phyloP scores from a whole-genome alignment of 805 yeast genomes.

The Nakazawaea peltata region DNA sequence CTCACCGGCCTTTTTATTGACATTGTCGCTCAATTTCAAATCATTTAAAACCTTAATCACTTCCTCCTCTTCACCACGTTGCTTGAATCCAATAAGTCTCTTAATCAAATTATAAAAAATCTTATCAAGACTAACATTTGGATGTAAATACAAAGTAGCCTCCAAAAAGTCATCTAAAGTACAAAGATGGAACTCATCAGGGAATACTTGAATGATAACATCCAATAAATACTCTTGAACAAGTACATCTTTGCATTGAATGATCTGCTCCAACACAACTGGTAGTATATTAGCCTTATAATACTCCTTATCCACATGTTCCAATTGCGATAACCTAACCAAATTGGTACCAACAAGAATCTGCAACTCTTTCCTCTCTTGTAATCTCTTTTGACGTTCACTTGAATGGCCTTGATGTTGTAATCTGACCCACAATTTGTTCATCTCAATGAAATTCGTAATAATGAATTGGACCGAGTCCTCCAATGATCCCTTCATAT shows the following conservation, averaged over 20 bases:
- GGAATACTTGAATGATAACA: constrained; percentile 89
- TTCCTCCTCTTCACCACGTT: constrained; percentile 22
- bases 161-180: constrained; percentile 63
- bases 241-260: constrained; percentile 84
- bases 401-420: constrained; percentile 93
- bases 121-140: constrained; percentile 59
- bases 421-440: constrained; percentile 92
- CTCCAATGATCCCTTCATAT: constrained; percentile 31
- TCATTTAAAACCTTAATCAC: constrained; percentile 11
- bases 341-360: constrained; percentile 89
- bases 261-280: constrained; percentile 75
- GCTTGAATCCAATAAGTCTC: constrained; percentile 51
- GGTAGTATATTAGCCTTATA: constrained; percentile 59
- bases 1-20: neutral
- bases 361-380: constrained; percentile 82
- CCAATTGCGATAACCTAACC: constrained; percentile 81
- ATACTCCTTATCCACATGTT: constrained; percentile 52
- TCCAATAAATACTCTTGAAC: constrained; percentile 92
- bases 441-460: constrained; percentile 93
- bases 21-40: constrained; percentile 10
- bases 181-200: constrained; percentile 79
- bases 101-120: constrained; percentile 66
- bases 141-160: constrained; percentile 59
- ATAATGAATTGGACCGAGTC: constrained; percentile 75
- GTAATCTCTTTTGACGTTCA: constrained; percentile 64